A percentile compares a stretch with the other conserved stretches of the same genome.
Conservation (phyloP, 1,284 basidiomycete species). For the Polyporus tsugae region DNA sequence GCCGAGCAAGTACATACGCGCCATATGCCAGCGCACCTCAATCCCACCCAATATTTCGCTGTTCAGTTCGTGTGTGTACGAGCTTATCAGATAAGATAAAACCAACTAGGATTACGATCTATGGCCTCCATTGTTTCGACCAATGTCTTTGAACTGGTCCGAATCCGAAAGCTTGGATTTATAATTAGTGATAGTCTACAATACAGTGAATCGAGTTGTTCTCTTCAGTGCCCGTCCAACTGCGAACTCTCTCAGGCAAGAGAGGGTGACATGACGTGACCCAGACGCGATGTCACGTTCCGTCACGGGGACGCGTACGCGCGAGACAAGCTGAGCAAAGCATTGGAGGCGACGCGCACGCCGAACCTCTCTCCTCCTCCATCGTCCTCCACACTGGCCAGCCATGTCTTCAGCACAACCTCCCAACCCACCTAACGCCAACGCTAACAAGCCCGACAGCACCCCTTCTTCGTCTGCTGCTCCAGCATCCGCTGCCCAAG, state of each 20-base stretch:
- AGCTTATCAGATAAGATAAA: too few species aligned
- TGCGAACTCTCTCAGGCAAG: too few species aligned
- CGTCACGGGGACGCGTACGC: constrained; percentile 36
- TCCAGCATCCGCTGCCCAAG: constrained; percentile 44
- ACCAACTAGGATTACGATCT: too few species aligned
- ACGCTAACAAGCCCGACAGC: constrained; percentile 61
- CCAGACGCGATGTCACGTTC: constrained; percentile 11
- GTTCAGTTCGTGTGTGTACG: too few species aligned
- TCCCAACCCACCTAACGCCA: constrained; percentile 55
- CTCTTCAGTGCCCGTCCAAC: too few species aligned
- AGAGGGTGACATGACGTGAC: constrained; percentile 12
- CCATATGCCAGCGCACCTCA: not conserved
- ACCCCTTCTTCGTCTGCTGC: constrained; percentile 42
- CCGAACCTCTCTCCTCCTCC: constrained; percentile 24
- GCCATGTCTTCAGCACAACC: constrained; percentile 74
- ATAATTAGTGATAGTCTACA: too few species aligned
- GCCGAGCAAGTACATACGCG: not conserved
- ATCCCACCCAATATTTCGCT: too few species aligned
- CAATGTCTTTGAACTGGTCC: too few species aligned
- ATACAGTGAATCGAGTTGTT: too few species aligned
- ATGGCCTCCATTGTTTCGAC: too few species aligned
- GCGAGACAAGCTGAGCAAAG: constrained; percentile 20
- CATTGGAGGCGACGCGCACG: constrained; percentile 9
- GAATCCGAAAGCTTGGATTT: too few species aligned
- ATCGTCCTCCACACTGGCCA: constrained; percentile 20